Evolutionary conservation across 352 stramenopile genomes (phyloP).

Genomic region (Thraustochytrium striatum): DNA sequence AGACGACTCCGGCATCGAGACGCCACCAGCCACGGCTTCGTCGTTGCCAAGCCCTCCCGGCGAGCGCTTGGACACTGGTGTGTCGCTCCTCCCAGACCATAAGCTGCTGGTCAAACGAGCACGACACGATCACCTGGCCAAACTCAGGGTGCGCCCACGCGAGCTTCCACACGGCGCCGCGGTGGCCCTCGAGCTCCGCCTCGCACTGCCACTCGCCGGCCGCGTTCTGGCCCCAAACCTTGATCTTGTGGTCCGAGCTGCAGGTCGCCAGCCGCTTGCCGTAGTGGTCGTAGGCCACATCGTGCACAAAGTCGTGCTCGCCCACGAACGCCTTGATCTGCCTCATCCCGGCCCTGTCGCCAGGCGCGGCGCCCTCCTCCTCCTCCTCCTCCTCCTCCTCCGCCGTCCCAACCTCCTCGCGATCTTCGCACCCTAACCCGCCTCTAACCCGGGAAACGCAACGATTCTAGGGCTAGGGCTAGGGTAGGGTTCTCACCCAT

Average conservation of each 20-base stretch:
- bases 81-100: slow-evolving; percentile 93
- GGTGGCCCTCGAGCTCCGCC: slow-evolving; percentile 70
- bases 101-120: slow-evolving; percentile 83
- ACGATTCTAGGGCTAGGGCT: no score
- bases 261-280: slow-evolving; percentile 79
- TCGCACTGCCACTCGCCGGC: slow-evolving; percentile 68
- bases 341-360: neutral
- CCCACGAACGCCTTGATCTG: neutral
- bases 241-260: slow-evolving; percentile 84
- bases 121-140: slow-evolving; percentile 88
- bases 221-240: slow-evolving; percentile 73
- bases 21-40: no score
- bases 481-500: no score
- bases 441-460: no score
- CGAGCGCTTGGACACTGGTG: no score
- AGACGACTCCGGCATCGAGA: no score
- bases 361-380: neutral
- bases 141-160: slow-evolving; percentile 92
- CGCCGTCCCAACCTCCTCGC: no score
- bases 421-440: no score
- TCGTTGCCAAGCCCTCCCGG: no score
- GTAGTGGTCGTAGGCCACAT: slow-evolving; percentile 87
- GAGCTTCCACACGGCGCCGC: slow-evolving; percentile 84
- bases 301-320: slow-evolving; percentile 78
- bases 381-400: no score